Evolutionary conservation across 257 asterid genomes (phyloP), one percentile per base, ranked within the genome.

Genomic region (Craterostigma plantagineum): DNA sequence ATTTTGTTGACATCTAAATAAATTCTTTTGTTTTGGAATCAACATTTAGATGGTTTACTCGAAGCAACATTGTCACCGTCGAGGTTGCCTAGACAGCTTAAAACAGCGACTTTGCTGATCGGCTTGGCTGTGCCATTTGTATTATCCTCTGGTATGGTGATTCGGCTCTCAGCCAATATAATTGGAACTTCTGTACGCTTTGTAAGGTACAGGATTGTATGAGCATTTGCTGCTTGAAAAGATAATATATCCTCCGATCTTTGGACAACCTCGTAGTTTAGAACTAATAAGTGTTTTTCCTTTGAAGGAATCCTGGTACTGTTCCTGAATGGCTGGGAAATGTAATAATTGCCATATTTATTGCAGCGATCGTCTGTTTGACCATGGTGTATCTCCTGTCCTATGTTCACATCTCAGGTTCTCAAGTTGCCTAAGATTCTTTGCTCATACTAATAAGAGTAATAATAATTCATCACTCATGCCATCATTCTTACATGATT

Each of bases 31-130:
- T n/a, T n/a, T n/a, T n/a, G n/a, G n/a, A n/a, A n/a, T n/a, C n/a
- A n/a, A n/a, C n/a, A n/a, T n/a, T n/a, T 60, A 87, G 98, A 82
- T 76, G 98, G 98, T 43, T 65, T 87, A 62, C 92, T 87, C 34
- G 98, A 87, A 68, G 98, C 98, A 68, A 87, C 98, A 42, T 62
- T 87, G 49, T 76, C 95, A 34, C 91, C 95, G 53, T 50, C 67
- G 43, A 79, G 92, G 71, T 63, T 79, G 55, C 98, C 98, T 4
- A 75, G 59, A 71, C 93, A 90, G 11, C 93, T 87, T 53, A 87
- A 87, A 73, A 76, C 79, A 10, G 62, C 70, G 34, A 87, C 95
- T 43, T 59, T 87, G 68, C 50, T 87, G 64, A 57, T 87, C 41
- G 81, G 93, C 48, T 66, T 62, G 61, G 62, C 68, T 52, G 60